Percentiles rank a stretch among this genome's conserved stretches.
These are phyloP conservation scores for Verticillium longisporum DNA, from an alignment of 2,329 filamentous ascomycete species.

Conservation along the genomic window DNA sequence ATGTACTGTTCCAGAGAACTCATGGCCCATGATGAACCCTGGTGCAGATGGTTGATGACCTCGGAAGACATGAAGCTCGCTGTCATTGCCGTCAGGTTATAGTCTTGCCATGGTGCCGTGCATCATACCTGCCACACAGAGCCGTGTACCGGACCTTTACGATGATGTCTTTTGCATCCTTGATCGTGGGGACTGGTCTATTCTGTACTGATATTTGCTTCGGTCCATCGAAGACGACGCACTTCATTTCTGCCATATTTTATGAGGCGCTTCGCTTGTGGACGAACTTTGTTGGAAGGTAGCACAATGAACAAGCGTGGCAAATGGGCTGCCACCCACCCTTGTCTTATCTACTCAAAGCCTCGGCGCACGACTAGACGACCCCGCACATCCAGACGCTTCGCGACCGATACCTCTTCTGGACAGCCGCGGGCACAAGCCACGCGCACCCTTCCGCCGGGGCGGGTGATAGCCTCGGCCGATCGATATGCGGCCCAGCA, in stretches of 20 bases:
- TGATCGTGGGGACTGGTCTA: conserved; percentile 68
- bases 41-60: conserved; percentile 67
- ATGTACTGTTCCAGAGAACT: conserved; percentile 73
- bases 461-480: too few species aligned
- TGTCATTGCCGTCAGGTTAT: conserved; percentile 2
- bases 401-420: too few species aligned
- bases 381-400: too few species aligned
- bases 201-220: conserved; percentile 71
- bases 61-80: conserved; percentile 80
- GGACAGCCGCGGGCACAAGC: too few species aligned
- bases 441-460: too few species aligned
- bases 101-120: conserved; percentile 1
- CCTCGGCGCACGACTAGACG: too few species aligned
- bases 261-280: not conserved
- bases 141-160: conserved; percentile 79
- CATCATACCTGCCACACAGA: conserved; percentile 73
- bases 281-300: not conserved
- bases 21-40: conserved; percentile 69
- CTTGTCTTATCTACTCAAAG: too few species aligned
- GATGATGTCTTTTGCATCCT: conserved; percentile 67
- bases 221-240: conserved; percentile 76
- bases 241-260: not conserved
- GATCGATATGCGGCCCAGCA: too few species aligned
- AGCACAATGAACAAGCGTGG: not conserved
- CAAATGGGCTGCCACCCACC: too few species aligned